Conservation (phyloP, 2,329 filamentous ascomycete species). For the Aspergillus sergii region DNA sequence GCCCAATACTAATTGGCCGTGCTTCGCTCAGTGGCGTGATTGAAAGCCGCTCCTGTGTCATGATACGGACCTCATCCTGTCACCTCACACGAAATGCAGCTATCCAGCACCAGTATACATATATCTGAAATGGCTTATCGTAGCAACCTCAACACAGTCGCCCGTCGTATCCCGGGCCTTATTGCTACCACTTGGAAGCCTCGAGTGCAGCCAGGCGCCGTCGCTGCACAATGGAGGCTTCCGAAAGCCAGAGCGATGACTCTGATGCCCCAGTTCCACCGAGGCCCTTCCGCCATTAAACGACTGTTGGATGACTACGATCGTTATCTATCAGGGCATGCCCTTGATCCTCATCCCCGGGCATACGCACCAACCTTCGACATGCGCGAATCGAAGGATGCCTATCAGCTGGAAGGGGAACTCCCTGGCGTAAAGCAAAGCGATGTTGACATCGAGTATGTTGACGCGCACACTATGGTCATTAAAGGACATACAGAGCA, state of each 20-base stretch:
- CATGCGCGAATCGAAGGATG: slow-evolving; percentile 46
- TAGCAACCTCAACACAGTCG: background rate
- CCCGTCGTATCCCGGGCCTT: background rate
- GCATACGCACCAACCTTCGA: slow-evolving; percentile 39
- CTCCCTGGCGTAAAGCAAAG: slow-evolving; percentile 52
- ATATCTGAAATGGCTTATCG: background rate
- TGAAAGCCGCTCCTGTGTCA: background rate
- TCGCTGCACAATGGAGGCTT: background rate
- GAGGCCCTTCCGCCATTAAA: background rate
- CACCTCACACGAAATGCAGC: background rate
- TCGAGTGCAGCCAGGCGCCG: background rate
- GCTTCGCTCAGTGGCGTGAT: background rate
- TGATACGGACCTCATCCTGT: background rate
- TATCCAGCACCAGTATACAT: background rate
- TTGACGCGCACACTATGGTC: slow-evolving; percentile 50
- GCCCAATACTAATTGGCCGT: background rate
- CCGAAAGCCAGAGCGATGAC: background rate
- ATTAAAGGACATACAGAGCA: slow-evolving; percentile 49
- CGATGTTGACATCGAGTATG: slow-evolving; percentile 52
- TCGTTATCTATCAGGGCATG: background rate
- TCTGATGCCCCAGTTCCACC: background rate
- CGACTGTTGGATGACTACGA: background rate
- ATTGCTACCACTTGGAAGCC: background rate
- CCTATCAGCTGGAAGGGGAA: slow-evolving; percentile 53
- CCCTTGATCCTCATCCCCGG: background rate